A percentile compares a stretch with the other conserved stretches of the same genome.
These are phyloP conservation scores for Emericellopsis terricola DNA, from an alignment of 495 filamentous ascomycete genomes.

Conservation along the genomic window DNA sequence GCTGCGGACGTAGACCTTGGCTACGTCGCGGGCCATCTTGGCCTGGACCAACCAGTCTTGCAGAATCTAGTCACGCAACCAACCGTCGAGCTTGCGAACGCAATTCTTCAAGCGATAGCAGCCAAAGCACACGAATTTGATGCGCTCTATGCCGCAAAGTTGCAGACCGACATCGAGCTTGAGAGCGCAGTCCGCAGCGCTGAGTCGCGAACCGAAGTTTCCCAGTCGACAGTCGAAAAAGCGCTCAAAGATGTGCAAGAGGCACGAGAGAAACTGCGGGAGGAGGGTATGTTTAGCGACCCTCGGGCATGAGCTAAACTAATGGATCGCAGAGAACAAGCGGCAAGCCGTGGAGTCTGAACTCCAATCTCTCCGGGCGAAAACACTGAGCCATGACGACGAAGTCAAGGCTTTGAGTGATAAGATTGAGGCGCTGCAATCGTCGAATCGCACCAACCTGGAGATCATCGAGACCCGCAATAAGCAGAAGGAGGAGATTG, in stretches of 20 bases:
- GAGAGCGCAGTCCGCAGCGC: constrained; percentile 68
- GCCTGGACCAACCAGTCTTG: constrained; percentile 50
- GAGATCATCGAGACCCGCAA: constrained; percentile 79
- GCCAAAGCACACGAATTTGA: constrained; percentile 67
- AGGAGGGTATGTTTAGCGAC: constrained; percentile 45
- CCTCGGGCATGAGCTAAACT: background rate
- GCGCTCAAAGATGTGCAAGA: constrained; percentile 62
- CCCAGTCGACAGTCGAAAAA: constrained; percentile 68
- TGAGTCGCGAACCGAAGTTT: constrained; percentile 60
- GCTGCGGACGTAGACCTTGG: constrained; percentile 53
- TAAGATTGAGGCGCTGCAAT: constrained; percentile 70
- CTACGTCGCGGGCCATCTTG: constrained; percentile 59
- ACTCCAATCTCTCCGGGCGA: constrained; percentile 55
- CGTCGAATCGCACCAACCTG: constrained; percentile 77
- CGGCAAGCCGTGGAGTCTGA: constrained; percentile 51
- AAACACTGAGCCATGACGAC: constrained; percentile 43
- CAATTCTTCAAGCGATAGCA: constrained; percentile 47
- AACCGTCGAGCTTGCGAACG: constrained; percentile 56
- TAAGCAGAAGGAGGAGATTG: constrained; percentile 65
- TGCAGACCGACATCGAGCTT: constrained; percentile 76
- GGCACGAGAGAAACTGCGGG: constrained; percentile 56
- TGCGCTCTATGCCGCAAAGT: constrained; percentile 60
- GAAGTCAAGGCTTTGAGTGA: constrained; percentile 59
- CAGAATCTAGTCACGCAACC: constrained; percentile 47
- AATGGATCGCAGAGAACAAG: constrained; percentile 12